A percentile compares a stretch with the other conserved stretches of the same genome.
These are phyloP conservation scores for Thelonectria blattea DNA, from an alignment of 2,329 filamentous ascomycete genomes.

Conservation along the genomic window DNA sequence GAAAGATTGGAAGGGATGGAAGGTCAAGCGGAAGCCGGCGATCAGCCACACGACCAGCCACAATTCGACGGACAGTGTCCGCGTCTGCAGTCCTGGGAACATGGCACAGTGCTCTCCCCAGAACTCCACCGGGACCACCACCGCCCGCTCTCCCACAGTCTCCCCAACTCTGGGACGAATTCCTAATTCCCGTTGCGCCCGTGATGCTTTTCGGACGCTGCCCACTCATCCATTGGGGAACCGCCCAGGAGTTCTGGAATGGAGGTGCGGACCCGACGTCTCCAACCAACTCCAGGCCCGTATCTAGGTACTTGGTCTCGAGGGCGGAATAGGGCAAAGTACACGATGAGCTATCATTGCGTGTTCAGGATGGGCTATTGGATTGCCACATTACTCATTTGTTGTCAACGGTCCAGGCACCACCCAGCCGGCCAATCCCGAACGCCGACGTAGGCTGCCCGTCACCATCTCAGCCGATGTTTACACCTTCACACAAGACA, in stretches of 20 bases:
- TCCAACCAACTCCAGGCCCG: conserved; percentile 14
- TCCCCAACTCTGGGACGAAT: conserved; percentile 4
- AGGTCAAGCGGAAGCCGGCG: conserved; percentile 2
- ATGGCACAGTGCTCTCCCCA: conserved; percentile 10
- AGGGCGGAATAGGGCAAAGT: conserved; percentile 1
- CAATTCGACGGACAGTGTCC: conserved; percentile 12
- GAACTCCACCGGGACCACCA: neutral
- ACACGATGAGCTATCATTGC: neutral
- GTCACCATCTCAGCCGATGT: conserved; percentile 1
- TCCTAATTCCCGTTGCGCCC: conserved; percentile 15
- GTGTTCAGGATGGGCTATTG: neutral
- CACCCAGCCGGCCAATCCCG: neutral
- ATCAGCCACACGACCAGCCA: conserved; percentile 4
- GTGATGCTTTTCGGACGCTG: conserved; percentile 27
- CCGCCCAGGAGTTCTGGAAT: conserved; percentile 16
- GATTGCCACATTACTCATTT: conserved; percentile 7
- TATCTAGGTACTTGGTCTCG: neutral
- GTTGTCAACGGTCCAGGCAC: neutral
- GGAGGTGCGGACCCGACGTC: conserved; percentile 1
- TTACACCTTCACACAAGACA: neutral
- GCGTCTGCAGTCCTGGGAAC: neutral
- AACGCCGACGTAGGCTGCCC: conserved; percentile 2
- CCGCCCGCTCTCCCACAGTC: neutral
- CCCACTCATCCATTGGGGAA: conserved; percentile 14
- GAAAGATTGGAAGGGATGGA: conserved; percentile 2